Evolutionary conservation across 2,329 filamentous ascomycete genomes (phyloP).

Genomic region (Sphaerulina populicola): DNA sequence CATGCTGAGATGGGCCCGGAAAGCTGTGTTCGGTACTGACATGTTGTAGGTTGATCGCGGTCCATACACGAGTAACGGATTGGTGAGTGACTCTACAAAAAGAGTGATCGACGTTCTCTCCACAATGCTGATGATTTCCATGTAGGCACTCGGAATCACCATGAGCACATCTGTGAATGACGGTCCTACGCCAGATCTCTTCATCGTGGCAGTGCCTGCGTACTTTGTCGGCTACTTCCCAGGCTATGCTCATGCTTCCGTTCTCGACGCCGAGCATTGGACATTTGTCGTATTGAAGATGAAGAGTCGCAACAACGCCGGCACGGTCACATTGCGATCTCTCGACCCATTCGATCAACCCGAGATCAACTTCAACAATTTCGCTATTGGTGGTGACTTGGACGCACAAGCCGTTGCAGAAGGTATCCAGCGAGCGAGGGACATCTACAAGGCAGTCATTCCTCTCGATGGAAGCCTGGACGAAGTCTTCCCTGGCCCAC

Average conservation of each 20-base stretch:
- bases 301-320: slow-evolving; percentile 53
- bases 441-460: slow-evolving; percentile 5
- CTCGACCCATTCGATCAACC: slow-evolving; percentile 57
- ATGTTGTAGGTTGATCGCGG: slow-evolving; percentile 28
- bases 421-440: slow-evolving; percentile 46
- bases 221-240: slow-evolving; percentile 51
- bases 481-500: slow-evolving; percentile 37
- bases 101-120: slow-evolving; percentile 37
- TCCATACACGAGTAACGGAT: slow-evolving; percentile 44
- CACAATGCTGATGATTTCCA: background rate
- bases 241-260: slow-evolving; percentile 34
- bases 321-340: slow-evolving; percentile 53
- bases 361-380: slow-evolving; percentile 55
- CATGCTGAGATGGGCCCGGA: background rate
- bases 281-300: slow-evolving; percentile 51
- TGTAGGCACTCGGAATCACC: slow-evolving; percentile 8
- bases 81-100: slow-evolving; percentile 31
- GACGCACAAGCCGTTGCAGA: slow-evolving; percentile 44
- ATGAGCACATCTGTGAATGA: slow-evolving; percentile 8
- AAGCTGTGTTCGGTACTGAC: background rate
- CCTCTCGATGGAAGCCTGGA: slow-evolving; percentile 9
- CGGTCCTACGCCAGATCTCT: slow-evolving; percentile 38
- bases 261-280: slow-evolving; percentile 42
- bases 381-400: slow-evolving; percentile 35
- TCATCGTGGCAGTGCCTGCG: slow-evolving; percentile 48